Conservation (phyloP, 169 alveolate species). For the Theileria sp. region DNA sequence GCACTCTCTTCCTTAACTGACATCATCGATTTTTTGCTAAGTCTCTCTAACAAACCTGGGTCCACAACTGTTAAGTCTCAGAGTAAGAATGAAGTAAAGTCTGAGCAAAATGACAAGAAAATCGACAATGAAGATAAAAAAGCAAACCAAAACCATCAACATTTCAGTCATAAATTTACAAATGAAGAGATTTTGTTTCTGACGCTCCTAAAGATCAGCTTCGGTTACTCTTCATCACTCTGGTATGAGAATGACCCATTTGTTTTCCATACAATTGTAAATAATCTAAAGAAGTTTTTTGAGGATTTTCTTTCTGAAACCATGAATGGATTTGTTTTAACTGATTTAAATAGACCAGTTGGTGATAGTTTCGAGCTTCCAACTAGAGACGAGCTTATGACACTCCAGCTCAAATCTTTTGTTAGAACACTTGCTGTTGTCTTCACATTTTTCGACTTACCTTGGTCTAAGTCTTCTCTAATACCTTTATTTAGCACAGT, state of each 20-base stretch:
- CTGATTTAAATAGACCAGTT: neutral
- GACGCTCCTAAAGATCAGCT: constrained; percentile 22
- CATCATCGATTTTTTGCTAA: neutral
- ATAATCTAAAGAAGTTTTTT: constrained; percentile 30
- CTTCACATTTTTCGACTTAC: constrained; percentile 53
- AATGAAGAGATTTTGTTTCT: constrained; percentile 10
- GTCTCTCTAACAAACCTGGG: neutral
- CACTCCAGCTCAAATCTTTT: constrained; percentile 63
- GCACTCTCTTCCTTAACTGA: constrained; percentile 26
- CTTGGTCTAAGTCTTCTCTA: constrained; percentile 71
- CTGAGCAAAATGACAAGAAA: neutral
- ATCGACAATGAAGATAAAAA: constrained; percentile 3
- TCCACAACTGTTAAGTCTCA: neutral
- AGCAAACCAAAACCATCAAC: neutral
- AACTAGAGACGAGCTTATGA: constrained; percentile 43
- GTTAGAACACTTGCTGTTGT: constrained; percentile 66
- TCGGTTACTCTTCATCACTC: constrained; percentile 37
- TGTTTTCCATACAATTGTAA: constrained; percentile 34
- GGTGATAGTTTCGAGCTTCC: constrained; percentile 38
- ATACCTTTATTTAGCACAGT: constrained; percentile 69
- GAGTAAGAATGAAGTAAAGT: neutral
- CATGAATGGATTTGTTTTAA: neutral
- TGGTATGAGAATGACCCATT: constrained; percentile 66
- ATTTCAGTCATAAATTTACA: neutral
- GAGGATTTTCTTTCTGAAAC: constrained; percentile 11